Percentiles rank a stretch among this genome's conserved stretches.
These are phyloP conservation scores for Hypoxylon sp. DNA, from an alignment of 2,329 filamentous ascomycete species.

Conservation along the genomic window DNA sequence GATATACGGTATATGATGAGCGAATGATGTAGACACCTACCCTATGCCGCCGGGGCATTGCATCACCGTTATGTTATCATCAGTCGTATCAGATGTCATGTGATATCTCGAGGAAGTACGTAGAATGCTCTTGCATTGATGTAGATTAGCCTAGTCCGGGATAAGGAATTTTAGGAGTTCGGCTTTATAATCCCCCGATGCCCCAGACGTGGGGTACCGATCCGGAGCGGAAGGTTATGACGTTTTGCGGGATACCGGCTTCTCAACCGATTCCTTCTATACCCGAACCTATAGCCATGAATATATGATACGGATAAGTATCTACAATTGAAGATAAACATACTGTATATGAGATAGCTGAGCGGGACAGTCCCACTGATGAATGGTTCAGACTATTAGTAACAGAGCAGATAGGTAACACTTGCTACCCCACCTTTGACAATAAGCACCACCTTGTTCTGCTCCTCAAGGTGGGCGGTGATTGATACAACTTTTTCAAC, in stretches of 20 bases:
- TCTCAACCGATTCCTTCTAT: conserved; percentile 15
- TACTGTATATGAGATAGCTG: background rate
- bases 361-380: background rate
- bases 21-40: background rate
- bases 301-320: conserved; percentile 1
- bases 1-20: too few relatives aligned
- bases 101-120: background rate
- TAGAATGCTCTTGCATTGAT: too few relatives aligned
- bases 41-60: background rate
- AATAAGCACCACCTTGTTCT: conserved; percentile 1
- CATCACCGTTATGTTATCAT: conserved; percentile 2
- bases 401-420: conserved; percentile 6
- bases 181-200: conserved; percentile 21
- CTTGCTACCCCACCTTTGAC: conserved; percentile 31
- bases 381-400: background rate
- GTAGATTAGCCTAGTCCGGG: background rate
- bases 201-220: conserved; percentile 5
- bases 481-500: background rate
- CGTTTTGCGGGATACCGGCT: conserved; percentile 1
- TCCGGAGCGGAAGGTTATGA: background rate
- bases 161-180: background rate
- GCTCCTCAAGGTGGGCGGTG: background rate
- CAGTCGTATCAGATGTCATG: background rate
- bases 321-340: background rate
- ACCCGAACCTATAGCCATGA: conserved; percentile 2